Evolutionary conservation across 169 alveolate species (phyloP), one percentile per base, ranked within the genome.

Genomic region (Cryptosporidium muris): DNA sequence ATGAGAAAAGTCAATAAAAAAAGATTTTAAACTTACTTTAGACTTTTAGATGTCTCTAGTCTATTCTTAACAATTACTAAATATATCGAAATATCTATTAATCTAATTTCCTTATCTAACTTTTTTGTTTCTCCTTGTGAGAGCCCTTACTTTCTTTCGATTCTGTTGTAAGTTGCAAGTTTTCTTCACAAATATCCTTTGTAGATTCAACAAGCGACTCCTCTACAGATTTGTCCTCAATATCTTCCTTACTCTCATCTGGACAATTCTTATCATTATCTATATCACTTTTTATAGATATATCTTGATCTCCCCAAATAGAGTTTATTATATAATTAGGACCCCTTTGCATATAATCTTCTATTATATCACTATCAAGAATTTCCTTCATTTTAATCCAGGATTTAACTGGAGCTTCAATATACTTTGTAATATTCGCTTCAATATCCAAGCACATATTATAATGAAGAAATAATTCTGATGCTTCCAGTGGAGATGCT

Each of bases 301-400:
- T 54, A 12, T 51, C 65, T 38, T 66, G 74, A 4, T 63, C 66
- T 38, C 67, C 74, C 85, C 85, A 74, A 14, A 74, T 58, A 37
- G 25, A 25, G 43, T 58, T 52, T 52, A 48, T 54, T 25, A 74
- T 25, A 38, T 64, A 81, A 58, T 65, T 65, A 40, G 74, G 42
- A 8, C 81, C 81, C 2, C 37, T 62, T 5, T 40, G 16, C 5
- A 25, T 25, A 52, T 40, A 63, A 38, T 81, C 80, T 16, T 66
- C 82, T n/a, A 81, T 37, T 48, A 74, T n/a, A 60, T 74, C 85
- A 25, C 60, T 43, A 60, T 74, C 60, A 1, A 74, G 5, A 1
- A 63, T 63, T 36, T 74, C 48, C 25, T 40, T 54, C 6, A 74
- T 45, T 34, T 52, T 11, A 14, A 51, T 63, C 89, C 89, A 81